Evolutionary conservation across 2,329 filamentous ascomycete species (phyloP), one percentile per base, ranked within the genome.

Genomic region (Fusarium mangiferae): DNA sequence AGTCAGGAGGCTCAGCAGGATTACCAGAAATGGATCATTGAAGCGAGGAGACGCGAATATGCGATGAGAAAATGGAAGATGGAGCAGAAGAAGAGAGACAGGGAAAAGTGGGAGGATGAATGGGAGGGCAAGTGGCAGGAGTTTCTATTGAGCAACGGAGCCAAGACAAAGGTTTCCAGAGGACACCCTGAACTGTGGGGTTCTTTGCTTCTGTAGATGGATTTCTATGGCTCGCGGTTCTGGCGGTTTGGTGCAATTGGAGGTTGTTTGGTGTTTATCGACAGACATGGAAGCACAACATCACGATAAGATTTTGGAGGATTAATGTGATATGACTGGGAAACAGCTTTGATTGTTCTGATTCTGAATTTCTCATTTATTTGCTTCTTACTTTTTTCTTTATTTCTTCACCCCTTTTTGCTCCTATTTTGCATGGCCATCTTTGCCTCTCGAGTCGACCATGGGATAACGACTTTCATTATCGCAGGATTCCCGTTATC

Each of bases 201-300:
- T 26, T 52, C 49, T 26, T 36, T 36, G 11, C 33, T 52, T 7
- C 13, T 36, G 12, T 52, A 6, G 24, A 35, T 0, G 13, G 2
- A 12, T 6, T 2, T 15, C 20, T 4, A 3, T 8, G 3, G 13
- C 15, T 6, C 28, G 13, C 12, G 9, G 4, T 7, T 35, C n/a
- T 35, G 48, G 30, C 20, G n/a, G 12, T 52, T 35, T 15, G 28
- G 28, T 28, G 28, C 28, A 28, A 3, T 28, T 24, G n/a, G n/a
- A 52, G 48, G 17, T 35, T 20, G 45, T 7, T 15, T 17, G 5
- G 10, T 11, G 48, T 24, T 35, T 20, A 24, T 2, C 0, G 12
- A 24, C 9, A 8, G 22, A 11, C 6, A 24, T 14, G 22, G 28
- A 33, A 10, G 17, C 11, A 17, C 7, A 10, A 28, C 28, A 28